Percentiles rank a stretch among this genome's conserved stretches.
Conservation (phyloP, 2,329 filamentous ascomycete species). For the Cordyceps tenuipes region DNA sequence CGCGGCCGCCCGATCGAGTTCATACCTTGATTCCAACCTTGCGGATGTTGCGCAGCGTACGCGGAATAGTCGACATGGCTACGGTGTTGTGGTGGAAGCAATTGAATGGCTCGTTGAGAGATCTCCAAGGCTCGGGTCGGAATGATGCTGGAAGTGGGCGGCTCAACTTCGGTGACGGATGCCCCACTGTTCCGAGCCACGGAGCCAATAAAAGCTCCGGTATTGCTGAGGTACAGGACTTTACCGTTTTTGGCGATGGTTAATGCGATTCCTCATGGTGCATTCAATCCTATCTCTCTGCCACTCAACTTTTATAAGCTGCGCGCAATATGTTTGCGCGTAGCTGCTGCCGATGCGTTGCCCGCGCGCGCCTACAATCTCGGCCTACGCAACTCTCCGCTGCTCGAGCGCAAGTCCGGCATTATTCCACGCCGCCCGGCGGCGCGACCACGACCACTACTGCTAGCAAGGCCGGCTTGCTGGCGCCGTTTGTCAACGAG, state of each 20-base stretch:
- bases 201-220: background rate
- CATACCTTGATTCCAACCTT: conserved; percentile 79
- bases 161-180: conserved; percentile 22
- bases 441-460: conserved; percentile 9
- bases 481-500: conserved; percentile 56
- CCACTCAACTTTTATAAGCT: background rate
- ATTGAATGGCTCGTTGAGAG: conserved; percentile 17
- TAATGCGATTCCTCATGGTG: background rate
- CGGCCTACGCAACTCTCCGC: conserved; percentile 21
- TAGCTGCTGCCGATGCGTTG: conserved; percentile 26
- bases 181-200: background rate
- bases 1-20: background rate
- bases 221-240: conserved; percentile 1
- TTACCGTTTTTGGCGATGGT: conserved; percentile 6
- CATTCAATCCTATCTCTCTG: background rate
- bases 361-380: conserved; percentile 20
- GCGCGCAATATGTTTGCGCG: conserved; percentile 25
- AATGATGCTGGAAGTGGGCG: conserved; percentile 19
- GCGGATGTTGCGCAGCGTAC: conserved; percentile 81
- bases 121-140: conserved; percentile 6
- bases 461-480: conserved; percentile 27
- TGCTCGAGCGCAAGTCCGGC: conserved; percentile 30
- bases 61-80: conserved; percentile 81
- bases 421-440: conserved; percentile 31
- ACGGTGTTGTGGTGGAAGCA: conserved; percentile 22